Conservation (phyloP, 139 green algal species). For the Asterochloris erici region DNA sequence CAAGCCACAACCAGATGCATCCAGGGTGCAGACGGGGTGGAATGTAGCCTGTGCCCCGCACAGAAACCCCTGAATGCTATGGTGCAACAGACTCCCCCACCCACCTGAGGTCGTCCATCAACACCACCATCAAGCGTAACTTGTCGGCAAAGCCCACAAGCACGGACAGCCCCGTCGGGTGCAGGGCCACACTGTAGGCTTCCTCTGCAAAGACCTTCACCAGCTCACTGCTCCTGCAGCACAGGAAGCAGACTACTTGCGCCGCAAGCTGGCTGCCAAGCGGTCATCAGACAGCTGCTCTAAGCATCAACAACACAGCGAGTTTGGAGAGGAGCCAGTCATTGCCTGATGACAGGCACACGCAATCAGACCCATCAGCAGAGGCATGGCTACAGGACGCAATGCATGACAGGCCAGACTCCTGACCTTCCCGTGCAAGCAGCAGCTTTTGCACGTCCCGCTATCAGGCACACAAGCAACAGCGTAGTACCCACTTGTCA, state of each 20-base stretch:
- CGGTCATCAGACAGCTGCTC: too few relatives aligned
- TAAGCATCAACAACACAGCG: too few relatives aligned
- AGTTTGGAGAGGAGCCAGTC: too few relatives aligned
- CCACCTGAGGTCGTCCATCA: constrained; percentile 75
- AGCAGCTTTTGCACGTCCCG: not conserved
- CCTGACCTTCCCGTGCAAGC: not conserved
- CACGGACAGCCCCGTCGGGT: constrained; percentile 74
- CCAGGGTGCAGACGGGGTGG: too few relatives aligned
- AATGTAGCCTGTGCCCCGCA: too few relatives aligned
- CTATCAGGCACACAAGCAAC: not conserved
- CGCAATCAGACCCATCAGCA: too few relatives aligned
- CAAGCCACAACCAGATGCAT: too few relatives aligned
- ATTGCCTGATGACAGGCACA: too few relatives aligned
- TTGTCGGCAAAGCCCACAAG: constrained; percentile 88
- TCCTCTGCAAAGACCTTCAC: constrained; percentile 31
- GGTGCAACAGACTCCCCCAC: not conserved
- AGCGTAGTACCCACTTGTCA: constrained; percentile 48
- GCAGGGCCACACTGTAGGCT: constrained; percentile 65
- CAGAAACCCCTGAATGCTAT: too few relatives aligned
- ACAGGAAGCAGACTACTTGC: not conserved
- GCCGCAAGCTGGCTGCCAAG: too few relatives aligned
- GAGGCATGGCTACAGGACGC: too few relatives aligned
- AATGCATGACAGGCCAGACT: too few relatives aligned
- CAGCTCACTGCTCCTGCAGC: constrained; percentile 29
- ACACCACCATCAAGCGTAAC: constrained; percentile 83